Base-by-base conservation (phyloP, 176 grass and related monocot species). In the Poa annua region DNA sequence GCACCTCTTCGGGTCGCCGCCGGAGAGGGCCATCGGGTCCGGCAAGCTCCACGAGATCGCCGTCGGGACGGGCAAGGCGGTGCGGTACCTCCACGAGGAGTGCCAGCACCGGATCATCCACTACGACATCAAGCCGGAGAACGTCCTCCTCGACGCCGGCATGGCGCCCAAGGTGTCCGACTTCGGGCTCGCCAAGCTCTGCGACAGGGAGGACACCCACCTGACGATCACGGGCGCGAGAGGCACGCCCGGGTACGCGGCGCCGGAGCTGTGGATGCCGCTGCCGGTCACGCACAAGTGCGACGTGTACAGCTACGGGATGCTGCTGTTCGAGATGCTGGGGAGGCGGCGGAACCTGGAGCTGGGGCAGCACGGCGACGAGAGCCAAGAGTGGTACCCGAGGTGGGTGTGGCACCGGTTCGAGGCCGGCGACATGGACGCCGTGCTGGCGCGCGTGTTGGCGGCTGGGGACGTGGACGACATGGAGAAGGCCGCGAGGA, bases 371-470 rank as follows among this genome's bases (percentile, higher is more conserved):
- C 80, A 39, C 74, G 12, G 44, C n/a, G 39, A 68, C 3, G 80
- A 89, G 82, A 97, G 91, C 74, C 86, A 89, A 61, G 55, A 93
- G 80, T 96, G 94, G 91, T 97, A 87, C 83, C 94, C 91, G 2
- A 53, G 53, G 80, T 85, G 78, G 81, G 88, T 91, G 51, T 91
- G 86, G 86, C 86, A 92, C 35, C 89, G 86, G 50, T 73, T 92
- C 24, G 84, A 89, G 54, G 35, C 72, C 1, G 88, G 86, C 25
- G 14, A 86, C 25, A 49, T 60, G 56, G 39, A 41, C 39, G 39
- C 39, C 39, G 39, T 41, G 39, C 39, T 41, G 39, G 7, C 39
- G 6, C 39, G 39, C 39, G 7, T 6, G 39, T 7, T 41, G 7
- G 39, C 39, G 7, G 39, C 39, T 5, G 39, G 39, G 7, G 39